Evolutionary conservation across 257 asterid genomes (phyloP), one percentile per base, ranked within the genome.

Genomic region (Henckelia pumila): DNA sequence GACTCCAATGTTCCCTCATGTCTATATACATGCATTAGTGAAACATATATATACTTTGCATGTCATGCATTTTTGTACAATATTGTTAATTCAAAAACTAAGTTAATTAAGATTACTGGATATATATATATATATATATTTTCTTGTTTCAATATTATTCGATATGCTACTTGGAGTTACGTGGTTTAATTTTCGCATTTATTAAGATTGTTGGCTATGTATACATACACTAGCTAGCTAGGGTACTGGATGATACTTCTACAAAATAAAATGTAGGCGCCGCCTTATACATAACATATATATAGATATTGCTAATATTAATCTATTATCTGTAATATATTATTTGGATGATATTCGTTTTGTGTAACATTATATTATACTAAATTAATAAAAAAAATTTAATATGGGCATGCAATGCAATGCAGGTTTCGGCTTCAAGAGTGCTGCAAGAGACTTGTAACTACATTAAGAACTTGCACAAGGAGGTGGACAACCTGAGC

Each of bases 381-480:
- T n/a, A n/a, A n/a, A n/a, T n/a, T n/a, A 22, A 10, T 26, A 2
- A 1, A 22, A 57, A 21, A 14, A 59, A 2, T 29, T 28, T 7
- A 11, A n/a, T 20, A 4, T 29, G 16, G 17, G 37, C 69, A n/a
- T n/a, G n/a, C n/a, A n/a, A n/a, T n/a, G n/a, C n/a, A n/a, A n/a
- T n/a, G n/a, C n/a, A 92, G 98, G 97, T 73, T 17, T 88, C 97
- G 8, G 96, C 98, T 2, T 86, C 98, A 1, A 93, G 86, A 78
- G 97, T 93, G 72, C 68, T 93, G 86, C 96, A 93, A 35, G 98
- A 93, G 80, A 93, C 98, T 7, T 93, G 98, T 60, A 93, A 93
- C 94, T 88, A 93, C 78, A 90, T 93, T 1, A 74, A 88, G 70
- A 90, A 52, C 85, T 79, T 93, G 80, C 97, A 89, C 76, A 74